Percentiles rank a stretch among this genome's conserved stretches.
phyloP scores from a whole-genome alignment of 1,284 basidiomycete species.

The Cutaneotrichosporon cavernicola region DNA sequence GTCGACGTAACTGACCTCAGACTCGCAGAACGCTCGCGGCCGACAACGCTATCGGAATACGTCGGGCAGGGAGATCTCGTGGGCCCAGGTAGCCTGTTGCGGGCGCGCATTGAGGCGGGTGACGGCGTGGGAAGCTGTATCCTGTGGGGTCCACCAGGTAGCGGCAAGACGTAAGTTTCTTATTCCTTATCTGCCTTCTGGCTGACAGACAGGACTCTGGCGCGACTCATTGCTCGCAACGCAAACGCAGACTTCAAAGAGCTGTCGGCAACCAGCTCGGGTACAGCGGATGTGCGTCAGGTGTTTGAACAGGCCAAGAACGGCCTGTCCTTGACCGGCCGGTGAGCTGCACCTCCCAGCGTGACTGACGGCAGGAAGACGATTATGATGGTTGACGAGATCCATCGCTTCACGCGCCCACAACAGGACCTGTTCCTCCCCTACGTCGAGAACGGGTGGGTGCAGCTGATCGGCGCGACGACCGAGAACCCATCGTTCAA shows the following conservation, averaged over 20 bases:
- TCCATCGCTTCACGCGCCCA: conserved; percentile 79
- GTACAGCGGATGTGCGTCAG: conserved; percentile 73
- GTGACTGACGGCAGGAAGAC: conserved; percentile 34
- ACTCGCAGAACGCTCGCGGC: conserved; percentile 50
- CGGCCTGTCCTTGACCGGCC: conserved; percentile 66
- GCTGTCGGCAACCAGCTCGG: conserved; percentile 70
- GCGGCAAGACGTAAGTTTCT: conserved; percentile 48
- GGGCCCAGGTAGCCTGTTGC: conserved; percentile 46
- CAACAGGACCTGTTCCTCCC: conserved; percentile 83
- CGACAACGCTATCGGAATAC: conserved; percentile 36
- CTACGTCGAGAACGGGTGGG: conserved; percentile 72
- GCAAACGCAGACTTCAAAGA: conserved; percentile 66
- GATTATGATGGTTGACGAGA: conserved; percentile 64
- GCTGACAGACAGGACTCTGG: conserved; percentile 38
- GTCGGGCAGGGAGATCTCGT: conserved; percentile 49
- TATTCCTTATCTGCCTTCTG: background rate
- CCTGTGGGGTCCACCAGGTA: conserved; percentile 52
- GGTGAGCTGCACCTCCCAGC: conserved; percentile 51
- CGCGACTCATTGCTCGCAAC: conserved; percentile 45
- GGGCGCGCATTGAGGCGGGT: conserved; percentile 46
- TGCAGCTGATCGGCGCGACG: conserved; percentile 82
- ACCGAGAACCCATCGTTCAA: conserved; percentile 93
- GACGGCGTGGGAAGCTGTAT: conserved; percentile 50
- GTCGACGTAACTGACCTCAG: conserved; percentile 26
- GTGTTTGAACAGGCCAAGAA: conserved; percentile 79